phyloP scores from a whole-genome alignment of 192 early-diverging fungal genomes.

The Linnemannia zychae region DNA sequence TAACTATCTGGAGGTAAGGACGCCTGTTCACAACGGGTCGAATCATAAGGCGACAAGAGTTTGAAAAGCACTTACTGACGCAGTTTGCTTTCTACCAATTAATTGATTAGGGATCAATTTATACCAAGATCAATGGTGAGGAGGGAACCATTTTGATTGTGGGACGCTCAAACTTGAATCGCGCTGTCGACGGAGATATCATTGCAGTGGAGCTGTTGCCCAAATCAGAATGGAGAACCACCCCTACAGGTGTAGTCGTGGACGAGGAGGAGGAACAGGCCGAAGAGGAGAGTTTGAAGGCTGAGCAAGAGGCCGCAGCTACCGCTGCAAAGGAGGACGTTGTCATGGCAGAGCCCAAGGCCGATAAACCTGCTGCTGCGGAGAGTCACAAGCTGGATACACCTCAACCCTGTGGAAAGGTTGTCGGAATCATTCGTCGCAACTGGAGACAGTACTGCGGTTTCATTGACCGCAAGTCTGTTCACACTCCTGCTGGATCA shows the following conservation, averaged over 20 bases:
- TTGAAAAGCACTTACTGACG: not conserved
- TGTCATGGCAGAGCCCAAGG: slow-evolving; percentile 66
- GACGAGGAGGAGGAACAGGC: slow-evolving; percentile 81
- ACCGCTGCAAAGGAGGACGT: slow-evolving; percentile 65
- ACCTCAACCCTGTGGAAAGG: slow-evolving; percentile 82
- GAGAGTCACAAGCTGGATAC: slow-evolving; percentile 64
- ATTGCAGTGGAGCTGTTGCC: slow-evolving; percentile 92
- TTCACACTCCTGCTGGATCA: slow-evolving; percentile 68
- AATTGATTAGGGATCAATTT: slow-evolving; percentile 73
- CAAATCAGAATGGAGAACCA: slow-evolving; percentile 84
- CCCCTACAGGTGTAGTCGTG: slow-evolving; percentile 77
- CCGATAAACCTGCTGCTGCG: slow-evolving; percentile 80
- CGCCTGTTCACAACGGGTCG: not conserved
- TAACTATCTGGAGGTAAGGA: slow-evolving; percentile 86
- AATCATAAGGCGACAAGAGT: not conserved
- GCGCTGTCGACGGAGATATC: slow-evolving; percentile 92
- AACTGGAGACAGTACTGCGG: slow-evolving; percentile 97
- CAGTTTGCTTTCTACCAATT: not conserved
- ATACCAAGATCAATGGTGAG: slow-evolving; percentile 80
- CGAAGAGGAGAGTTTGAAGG: slow-evolving; percentile 66
- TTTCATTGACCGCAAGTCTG: slow-evolving; percentile 82
- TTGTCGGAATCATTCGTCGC: slow-evolving; percentile 94
- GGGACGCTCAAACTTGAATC: slow-evolving; percentile 89
- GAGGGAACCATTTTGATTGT: slow-evolving; percentile 82
- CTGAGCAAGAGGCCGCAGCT: slow-evolving; percentile 55